phyloP scores from a whole-genome alignment of 2,329 filamentous ascomycete genomes.

The Aspergillus latus region DNA sequence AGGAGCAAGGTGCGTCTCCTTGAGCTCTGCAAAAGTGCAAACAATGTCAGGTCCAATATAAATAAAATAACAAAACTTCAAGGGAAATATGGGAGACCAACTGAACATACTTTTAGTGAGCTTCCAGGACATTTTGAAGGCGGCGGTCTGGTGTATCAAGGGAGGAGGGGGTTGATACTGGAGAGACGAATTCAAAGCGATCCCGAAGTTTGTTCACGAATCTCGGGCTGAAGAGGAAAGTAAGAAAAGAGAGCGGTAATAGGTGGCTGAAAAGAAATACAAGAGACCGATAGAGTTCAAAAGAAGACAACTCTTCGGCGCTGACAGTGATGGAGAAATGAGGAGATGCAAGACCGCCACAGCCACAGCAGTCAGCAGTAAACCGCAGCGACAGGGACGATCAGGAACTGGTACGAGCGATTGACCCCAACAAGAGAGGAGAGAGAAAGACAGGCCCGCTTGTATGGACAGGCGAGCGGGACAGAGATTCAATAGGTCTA shows the following conservation, averaged over 20 bases:
- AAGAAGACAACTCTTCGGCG: conserved; percentile 12
- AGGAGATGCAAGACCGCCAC: conserved; percentile 27
- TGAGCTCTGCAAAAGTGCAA: conserved; percentile 67
- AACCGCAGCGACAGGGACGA: conserved; percentile 11
- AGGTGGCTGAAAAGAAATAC: conserved; percentile 3
- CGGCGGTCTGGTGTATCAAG: conserved; percentile 13
- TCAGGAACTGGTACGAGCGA: conserved; percentile 14
- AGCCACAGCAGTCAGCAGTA: conserved; percentile 28
- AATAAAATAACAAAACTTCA: conserved; percentile 14
- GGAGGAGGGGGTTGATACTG: conserved; percentile 8
- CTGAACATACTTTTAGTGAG: conserved; percentile 69
- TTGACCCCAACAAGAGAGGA: conserved; percentile 8
- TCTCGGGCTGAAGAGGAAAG: conserved; percentile 7
- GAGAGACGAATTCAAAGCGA: conserved; percentile 7
- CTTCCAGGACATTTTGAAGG: conserved; percentile 68
- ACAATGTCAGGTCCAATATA: conserved; percentile 16
- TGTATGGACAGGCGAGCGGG: neutral
- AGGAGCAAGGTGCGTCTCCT: conserved; percentile 93
- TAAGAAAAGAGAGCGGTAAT: conserved; percentile 9
- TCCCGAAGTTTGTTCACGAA: conserved; percentile 12
- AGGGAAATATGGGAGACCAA: conserved; percentile 28
- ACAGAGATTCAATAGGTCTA: neutral
- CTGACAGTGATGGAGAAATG: conserved; percentile 18
- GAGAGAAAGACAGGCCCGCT: conserved; percentile 1
- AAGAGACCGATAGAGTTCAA: conserved; percentile 1